A percentile compares a stretch with the other conserved stretches of the same genome.
Evolutionary conservation across 768 basidiomycete species (phyloP).

Genomic region (Pisolithus tinctorius): DNA sequence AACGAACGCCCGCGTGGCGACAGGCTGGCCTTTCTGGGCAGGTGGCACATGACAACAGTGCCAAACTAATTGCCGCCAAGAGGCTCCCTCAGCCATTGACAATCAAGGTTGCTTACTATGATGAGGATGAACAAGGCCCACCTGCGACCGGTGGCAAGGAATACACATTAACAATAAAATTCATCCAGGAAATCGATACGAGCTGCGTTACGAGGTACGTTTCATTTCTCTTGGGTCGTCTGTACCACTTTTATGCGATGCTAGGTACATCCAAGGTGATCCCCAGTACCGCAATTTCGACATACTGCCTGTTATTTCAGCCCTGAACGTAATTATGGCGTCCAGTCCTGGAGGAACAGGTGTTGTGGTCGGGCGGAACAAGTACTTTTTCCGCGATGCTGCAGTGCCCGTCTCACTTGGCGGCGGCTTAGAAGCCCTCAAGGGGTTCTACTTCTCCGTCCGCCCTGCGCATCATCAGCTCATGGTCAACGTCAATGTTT

Average conservation of each 20-base stretch:
- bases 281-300: conserved; percentile 38
- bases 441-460: conserved; percentile 39
- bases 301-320: conserved; percentile 40
- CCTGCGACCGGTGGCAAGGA: conserved; percentile 28
- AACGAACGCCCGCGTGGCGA: conserved; percentile 34
- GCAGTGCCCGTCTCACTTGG: conserved; percentile 30
- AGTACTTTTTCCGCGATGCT: conserved; percentile 42
- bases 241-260: conserved; percentile 4
- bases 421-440: conserved; percentile 56
- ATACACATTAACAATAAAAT: conserved; percentile 39
- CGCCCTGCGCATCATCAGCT: conserved; percentile 36
- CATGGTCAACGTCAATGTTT: conserved; percentile 53
- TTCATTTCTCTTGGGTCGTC: neutral
- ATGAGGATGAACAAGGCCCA: conserved; percentile 37
- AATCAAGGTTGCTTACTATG: conserved; percentile 35
- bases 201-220: conserved; percentile 34
- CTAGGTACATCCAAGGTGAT: conserved; percentile 41
- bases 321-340: conserved; percentile 44
- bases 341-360: conserved; percentile 41
- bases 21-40: conserved; percentile 32
- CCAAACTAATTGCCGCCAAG: conserved; percentile 39
- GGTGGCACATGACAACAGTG: conserved; percentile 43
- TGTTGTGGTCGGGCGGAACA: conserved; percentile 46
- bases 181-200: conserved; percentile 38
- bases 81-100: conserved; percentile 35